These are phyloP conservation scores for carrot (Daucus carota) DNA, from an alignment of 129 eudicot species.

Conservation along the genomic window DNA sequence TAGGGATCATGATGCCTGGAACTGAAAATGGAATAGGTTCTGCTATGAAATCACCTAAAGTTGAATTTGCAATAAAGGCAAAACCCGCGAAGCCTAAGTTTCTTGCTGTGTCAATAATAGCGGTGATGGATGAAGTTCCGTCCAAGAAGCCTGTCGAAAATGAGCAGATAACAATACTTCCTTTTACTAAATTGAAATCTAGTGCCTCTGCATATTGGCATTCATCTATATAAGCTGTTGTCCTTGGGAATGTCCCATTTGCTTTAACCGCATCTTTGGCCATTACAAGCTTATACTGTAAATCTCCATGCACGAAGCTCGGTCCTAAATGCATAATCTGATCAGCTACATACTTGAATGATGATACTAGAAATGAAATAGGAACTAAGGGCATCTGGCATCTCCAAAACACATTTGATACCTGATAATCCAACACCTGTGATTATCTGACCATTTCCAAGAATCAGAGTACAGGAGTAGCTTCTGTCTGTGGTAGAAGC, in stretches of 20 bases:
- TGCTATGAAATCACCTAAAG: slow-evolving; percentile 73
- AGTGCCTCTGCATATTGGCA: slow-evolving; percentile 86
- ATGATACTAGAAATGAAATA: not conserved
- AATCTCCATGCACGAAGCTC: slow-evolving; percentile 37
- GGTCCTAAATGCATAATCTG: slow-evolving; percentile 35
- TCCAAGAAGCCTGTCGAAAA: slow-evolving; percentile 73
- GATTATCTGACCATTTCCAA: slow-evolving; percentile 62
- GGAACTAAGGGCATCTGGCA: not conserved
- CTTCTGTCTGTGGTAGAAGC: slow-evolving; percentile 60
- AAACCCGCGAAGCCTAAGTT: slow-evolving; percentile 63
- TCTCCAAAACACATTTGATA: slow-evolving; percentile 1
- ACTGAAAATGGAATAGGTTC: slow-evolving; percentile 73
- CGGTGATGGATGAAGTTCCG: slow-evolving; percentile 51
- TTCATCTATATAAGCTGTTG: slow-evolving; percentile 55
- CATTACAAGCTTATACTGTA: slow-evolving; percentile 56
- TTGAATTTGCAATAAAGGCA: slow-evolving; percentile 68
- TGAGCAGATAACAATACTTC: slow-evolving; percentile 72
- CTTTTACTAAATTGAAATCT: slow-evolving; percentile 47
- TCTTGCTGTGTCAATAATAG: slow-evolving; percentile 49
- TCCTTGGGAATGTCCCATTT: slow-evolving; percentile 53
- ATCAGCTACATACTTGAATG: not conserved
- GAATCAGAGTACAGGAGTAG: slow-evolving; percentile 55
- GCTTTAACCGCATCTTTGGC: slow-evolving; percentile 68
- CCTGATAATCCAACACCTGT: slow-evolving; percentile 75
- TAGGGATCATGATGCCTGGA: slow-evolving; percentile 86